These are phyloP conservation scores for Ogataea naganishii DNA, from an alignment of 805 yeast species.

Conservation along the genomic window DNA sequence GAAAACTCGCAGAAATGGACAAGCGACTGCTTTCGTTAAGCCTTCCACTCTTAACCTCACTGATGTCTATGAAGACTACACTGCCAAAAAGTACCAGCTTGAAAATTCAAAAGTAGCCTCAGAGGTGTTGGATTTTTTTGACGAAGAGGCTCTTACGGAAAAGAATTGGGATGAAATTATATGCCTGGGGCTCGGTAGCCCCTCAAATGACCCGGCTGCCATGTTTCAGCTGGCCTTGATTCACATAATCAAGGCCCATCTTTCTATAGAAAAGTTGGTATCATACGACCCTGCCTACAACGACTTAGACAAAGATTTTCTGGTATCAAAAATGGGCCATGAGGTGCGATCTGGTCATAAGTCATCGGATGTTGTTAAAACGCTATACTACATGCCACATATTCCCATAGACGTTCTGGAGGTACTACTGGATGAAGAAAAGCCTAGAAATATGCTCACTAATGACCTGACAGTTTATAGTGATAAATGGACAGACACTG, in stretches of 20 bases:
- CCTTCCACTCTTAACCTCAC: too few relatives aligned
- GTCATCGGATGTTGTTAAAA: not conserved
- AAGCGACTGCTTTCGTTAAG: too few relatives aligned
- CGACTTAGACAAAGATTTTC: conserved; percentile 11
- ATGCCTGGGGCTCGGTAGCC: conserved; percentile 24
- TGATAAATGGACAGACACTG: conserved; percentile 16
- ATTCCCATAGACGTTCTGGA: conserved; percentile 23
- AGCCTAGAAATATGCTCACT: conserved; percentile 19
- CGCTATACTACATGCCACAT: conserved; percentile 26
- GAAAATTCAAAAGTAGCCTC: too few relatives aligned
- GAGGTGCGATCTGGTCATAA: conserved; percentile 3
- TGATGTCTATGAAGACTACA: too few relatives aligned
- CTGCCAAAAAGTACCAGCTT: too few relatives aligned
- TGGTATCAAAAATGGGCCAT: conserved; percentile 8
- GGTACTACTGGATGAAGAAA: conserved; percentile 7
- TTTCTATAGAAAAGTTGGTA: conserved; percentile 9
- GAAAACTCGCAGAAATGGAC: too few relatives aligned
- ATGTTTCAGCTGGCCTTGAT: conserved; percentile 20
- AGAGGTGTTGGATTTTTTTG: too few relatives aligned
- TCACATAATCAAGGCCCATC: conserved; percentile 7
- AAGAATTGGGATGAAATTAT: too few relatives aligned
- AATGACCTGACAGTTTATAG: conserved; percentile 23
- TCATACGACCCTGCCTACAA: conserved; percentile 25
- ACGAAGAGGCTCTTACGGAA: too few relatives aligned
- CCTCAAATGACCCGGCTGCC: conserved; percentile 14